Conservation (phyloP, 129 eudicot genomes). For the Saposhnikovia divaricata region DNA sequence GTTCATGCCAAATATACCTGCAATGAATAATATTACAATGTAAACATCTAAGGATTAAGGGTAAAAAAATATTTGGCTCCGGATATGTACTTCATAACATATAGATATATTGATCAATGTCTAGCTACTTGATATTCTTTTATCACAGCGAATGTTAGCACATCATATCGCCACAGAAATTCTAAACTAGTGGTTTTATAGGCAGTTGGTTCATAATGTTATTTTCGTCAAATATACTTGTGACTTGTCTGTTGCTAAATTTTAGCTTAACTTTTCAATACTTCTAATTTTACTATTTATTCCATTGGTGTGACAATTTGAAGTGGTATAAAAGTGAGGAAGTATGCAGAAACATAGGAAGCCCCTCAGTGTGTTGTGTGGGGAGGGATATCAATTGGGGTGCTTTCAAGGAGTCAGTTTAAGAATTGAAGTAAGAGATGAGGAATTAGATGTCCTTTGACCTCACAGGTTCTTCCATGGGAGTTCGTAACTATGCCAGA, state of each 20-base stretch:
- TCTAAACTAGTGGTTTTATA: neutral
- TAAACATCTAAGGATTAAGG: neutral
- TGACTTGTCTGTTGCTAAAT: neutral
- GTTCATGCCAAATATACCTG: conserved; percentile 99
- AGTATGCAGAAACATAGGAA: neutral
- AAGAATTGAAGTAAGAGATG: neutral
- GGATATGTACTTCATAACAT: neutral
- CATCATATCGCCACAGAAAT: neutral
- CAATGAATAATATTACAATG: neutral
- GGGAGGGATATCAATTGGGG: neutral
- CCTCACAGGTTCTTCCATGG: neutral
- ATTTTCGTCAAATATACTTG: neutral
- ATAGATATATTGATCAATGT: neutral
- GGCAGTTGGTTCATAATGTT: neutral
- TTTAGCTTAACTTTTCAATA: neutral
- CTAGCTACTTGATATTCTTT: neutral
- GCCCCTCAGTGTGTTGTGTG: neutral
- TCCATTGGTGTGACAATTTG: neutral
- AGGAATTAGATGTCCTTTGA: neutral
- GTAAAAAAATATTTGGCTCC: no score
- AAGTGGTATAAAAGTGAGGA: neutral
- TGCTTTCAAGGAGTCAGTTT: neutral
- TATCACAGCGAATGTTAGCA: neutral
- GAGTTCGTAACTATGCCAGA: neutral
- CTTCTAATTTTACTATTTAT: neutral